Evolutionary conservation across 345 rosid species (phyloP), one percentile per base, ranked within the genome.

Genomic region (Populus tremula): DNA sequence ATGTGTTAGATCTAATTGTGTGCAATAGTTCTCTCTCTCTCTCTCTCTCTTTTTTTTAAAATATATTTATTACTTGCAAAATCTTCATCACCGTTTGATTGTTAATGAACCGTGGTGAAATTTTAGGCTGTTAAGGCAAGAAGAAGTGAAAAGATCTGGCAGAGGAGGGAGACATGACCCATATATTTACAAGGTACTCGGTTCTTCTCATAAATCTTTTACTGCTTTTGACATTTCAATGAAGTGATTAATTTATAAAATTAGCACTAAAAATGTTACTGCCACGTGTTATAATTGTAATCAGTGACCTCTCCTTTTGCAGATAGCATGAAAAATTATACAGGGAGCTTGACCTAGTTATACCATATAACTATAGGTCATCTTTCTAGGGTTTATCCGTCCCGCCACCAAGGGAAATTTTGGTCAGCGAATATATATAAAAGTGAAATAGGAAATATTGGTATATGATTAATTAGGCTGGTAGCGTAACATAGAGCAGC

Each of bases 81-180:
- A 6, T 18, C 6, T 20, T 49, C 20, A 18, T 18, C 23, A 6
- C 59, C 2, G n/a, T 53, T 53, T 20, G 23, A 18, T 53, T 53
- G 59, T 6, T 7, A 20, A 53, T 53, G n/a, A 20, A 53, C 21
- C 18, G 3, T 53, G 14, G 25, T 27, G n/a, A 6, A 23, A 73
- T 74, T 67, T 83, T 86, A 95, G 98, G 89, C 70, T 93, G 85
- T 76, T 93, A 74, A 91, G 82, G 84, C 77, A 41, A 80, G 90
- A 84, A 33, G 88, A 90, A 77, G 84, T 93, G 81, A 92, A 87
- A 78, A 90, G 99, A 88, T 87, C 85, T 14, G 97, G 98, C 35
- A 74, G 85, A 12, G 97, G 99, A 75, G 99, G 97, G 72, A 91
- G 92, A 53, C 83, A 65, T 43, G 91, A 92, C 77, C 99, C 96